Conservation (phyloP, 208 protist genomes). For the Balamuthia mandrillaris region DNA sequence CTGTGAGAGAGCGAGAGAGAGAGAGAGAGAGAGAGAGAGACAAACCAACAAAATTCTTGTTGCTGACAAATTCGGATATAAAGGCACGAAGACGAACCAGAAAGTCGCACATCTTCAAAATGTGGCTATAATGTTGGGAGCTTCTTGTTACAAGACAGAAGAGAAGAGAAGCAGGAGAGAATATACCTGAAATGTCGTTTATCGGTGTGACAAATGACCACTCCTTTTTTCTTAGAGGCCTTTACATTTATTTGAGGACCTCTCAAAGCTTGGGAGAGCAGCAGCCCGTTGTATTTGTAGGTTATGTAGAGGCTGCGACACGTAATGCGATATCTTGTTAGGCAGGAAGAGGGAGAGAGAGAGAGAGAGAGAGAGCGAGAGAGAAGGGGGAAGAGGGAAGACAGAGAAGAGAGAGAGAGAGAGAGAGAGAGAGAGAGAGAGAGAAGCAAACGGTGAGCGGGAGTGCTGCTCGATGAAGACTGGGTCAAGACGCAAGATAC, state of each 20-base stretch:
- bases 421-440: background rate
- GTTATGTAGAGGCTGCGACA: no score
- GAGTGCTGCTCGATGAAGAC: background rate
- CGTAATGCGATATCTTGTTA: no score
- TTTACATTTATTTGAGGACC: background rate
- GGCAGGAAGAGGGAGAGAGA: background rate
- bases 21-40: background rate
- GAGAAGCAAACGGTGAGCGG: background rate
- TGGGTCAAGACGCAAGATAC: slow-evolving; percentile 18
- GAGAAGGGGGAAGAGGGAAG: background rate
- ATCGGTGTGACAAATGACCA: background rate
- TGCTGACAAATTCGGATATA: slow-evolving; percentile 21
- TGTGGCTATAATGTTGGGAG: background rate
- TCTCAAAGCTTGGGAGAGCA: slow-evolving; percentile 19
- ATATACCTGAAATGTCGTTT: background rate
- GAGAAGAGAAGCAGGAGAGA: background rate
- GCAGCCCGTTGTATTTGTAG: slow-evolving; percentile 14
- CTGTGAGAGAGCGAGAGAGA: background rate
- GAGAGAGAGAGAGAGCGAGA: background rate
- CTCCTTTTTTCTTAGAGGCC: slow-evolving; percentile 23
- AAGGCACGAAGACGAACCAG: slow-evolving; percentile 3
- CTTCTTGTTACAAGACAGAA: background rate
- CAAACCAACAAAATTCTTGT: slow-evolving; percentile 40
- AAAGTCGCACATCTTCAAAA: background rate
- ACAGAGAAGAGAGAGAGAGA: background rate